Percentiles rank a stretch among this genome's conserved stretches.
phyloP scores from a whole-genome alignment of 2,329 filamentous ascomycete genomes.

The Claviceps purpurea region DNA sequence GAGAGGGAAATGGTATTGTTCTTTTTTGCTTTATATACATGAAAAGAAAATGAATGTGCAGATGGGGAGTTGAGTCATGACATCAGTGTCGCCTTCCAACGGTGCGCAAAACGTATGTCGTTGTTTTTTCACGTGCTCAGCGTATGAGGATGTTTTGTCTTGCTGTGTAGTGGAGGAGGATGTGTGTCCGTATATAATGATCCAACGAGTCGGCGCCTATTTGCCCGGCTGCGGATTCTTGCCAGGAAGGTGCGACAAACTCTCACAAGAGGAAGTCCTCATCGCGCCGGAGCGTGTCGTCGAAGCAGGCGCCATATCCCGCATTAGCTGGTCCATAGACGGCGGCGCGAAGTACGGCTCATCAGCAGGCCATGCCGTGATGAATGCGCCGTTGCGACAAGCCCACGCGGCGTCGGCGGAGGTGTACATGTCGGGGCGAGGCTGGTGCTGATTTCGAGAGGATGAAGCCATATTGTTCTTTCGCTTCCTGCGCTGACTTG shows the following conservation, averaged over 20 bases:
- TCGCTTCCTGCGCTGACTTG: background rate
- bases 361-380: slow-evolving; percentile 16
- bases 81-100: background rate
- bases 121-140: too few species aligned
- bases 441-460: background rate
- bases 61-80: background rate
- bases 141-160: too few species aligned
- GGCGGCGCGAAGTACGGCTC: slow-evolving; percentile 11
- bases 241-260: background rate
- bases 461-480: background rate
- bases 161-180: background rate
- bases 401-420: slow-evolving; percentile 13
- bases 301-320: background rate
- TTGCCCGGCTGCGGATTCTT: background rate
- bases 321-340: slow-evolving; percentile 1
- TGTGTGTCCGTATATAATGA: background rate
- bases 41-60: background rate
- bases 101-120: too few species aligned
- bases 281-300: background rate
- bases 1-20: background rate
- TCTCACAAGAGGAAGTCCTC: background rate
- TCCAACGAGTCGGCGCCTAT: background rate
- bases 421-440: slow-evolving; percentile 9
- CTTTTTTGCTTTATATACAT: background rate
- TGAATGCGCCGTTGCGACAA: slow-evolving; percentile 12